Conservation (phyloP, 176 grass and related monocot genomes). For the Lolium rigidum region DNA sequence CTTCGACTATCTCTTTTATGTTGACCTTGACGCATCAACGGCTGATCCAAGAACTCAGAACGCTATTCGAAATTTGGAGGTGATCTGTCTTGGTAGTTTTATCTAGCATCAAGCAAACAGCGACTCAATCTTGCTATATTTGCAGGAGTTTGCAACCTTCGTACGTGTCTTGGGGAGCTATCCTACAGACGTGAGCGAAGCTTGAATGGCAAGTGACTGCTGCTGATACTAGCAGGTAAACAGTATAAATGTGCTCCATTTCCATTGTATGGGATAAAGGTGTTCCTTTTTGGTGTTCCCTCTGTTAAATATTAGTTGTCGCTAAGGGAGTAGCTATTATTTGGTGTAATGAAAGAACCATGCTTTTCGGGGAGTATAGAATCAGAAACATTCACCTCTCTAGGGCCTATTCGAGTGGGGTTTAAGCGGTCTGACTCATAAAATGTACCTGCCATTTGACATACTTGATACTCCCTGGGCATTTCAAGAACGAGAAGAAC, state of each 20-base stretch:
- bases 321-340: background rate
- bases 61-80: conserved; percentile 91
- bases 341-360: background rate
- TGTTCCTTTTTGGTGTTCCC: background rate
- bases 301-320: too few relatives aligned
- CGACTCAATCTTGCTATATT: conserved; percentile 48
- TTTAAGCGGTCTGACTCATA: background rate
- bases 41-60: conserved; percentile 82
- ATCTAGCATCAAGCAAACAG: background rate
- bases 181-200: conserved; percentile 68
- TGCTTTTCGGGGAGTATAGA: background rate
- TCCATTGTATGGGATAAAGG: background rate
- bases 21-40: conserved; percentile 89
- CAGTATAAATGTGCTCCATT: conserved; percentile 3
- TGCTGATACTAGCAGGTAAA: conserved; percentile 45
- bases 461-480: background rate
- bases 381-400: conserved; percentile 2
- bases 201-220: conserved; percentile 45
- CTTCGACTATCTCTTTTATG: conserved; percentile 96
- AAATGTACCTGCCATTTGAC: conserved; percentile 17
- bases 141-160: conserved; percentile 86
- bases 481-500: conserved; percentile 2
- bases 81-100: conserved; percentile 40
- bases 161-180: conserved; percentile 82
- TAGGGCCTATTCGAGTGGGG: background rate